Base-by-base conservation (phyloP, 2,329 filamentous ascomycete genomes). In the Amauroascus niger region DNA sequence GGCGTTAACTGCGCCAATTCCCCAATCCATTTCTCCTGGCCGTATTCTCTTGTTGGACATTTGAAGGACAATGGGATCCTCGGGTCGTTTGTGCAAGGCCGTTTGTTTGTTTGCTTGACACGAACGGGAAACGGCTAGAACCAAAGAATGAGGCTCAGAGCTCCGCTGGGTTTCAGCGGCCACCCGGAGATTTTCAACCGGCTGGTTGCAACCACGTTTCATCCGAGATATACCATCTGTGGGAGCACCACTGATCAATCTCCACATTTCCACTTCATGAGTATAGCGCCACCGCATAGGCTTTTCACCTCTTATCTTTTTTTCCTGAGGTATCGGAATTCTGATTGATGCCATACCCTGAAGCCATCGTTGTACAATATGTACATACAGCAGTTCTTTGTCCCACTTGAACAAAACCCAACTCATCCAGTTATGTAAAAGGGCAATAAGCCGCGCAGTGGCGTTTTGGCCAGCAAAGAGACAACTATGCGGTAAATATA, bases 91-190 rank as follows among this genome's bases (percentile, higher is more conserved):
- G n/a, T 35, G 28, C 30, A 7, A 33, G 28, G 13, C 30, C n/a
- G n/a, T 22, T 11, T 39, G 16, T 24, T 35, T 47, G 45, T 47
- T 46, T 47, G 45, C 45, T 47, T 46, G 44, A 45, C 13, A 41
- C 18, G 18, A 41, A 33, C 22, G 11, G 7, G 35, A 7, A 47
- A 32, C 11, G 9, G 2, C 4, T 28, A n/a, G 13, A 13, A 6
- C 13, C 26, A 13, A 11, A 16, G 3, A 13, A 46, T 5, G 11
- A 18, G 16, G 43, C 43, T 22, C 45, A 35, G 8, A 24, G 16
- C 30, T 14, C 16, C 30, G 9, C 9, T 33, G 22, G 18, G 28
- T 47, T 22, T 47, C 45, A 20, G 45, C 45, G 7, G 18, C 30
- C 16, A 35, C 24, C 14, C 1, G 32, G 9, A 32, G n/a, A n/a